phyloP scores from a whole-genome alignment of 805 yeast species.

The Starmerella apicola region DNA sequence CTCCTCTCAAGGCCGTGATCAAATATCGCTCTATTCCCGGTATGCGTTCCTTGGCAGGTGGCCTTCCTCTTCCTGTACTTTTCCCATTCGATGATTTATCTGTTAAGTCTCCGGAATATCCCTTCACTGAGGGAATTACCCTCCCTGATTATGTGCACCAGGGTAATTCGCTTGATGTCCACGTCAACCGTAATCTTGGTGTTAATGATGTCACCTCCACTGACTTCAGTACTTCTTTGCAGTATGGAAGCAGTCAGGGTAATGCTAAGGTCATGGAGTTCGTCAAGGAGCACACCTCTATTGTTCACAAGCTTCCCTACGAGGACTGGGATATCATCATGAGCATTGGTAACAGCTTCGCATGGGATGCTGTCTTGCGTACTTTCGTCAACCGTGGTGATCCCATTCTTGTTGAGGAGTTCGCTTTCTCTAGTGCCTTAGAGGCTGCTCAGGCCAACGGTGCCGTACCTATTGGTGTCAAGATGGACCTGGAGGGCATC shows the following conservation, averaged over 20 bases:
- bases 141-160: constrained; percentile 20
- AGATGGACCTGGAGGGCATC: constrained; percentile 69
- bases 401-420: constrained; percentile 68
- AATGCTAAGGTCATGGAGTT: constrained; percentile 56
- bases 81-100: constrained; percentile 79
- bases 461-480: constrained; percentile 53
- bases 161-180: constrained; percentile 24
- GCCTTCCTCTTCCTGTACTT: constrained; percentile 79
- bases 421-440: constrained; percentile 70
- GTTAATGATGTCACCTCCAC: constrained; percentile 32
- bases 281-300: constrained; percentile 52
- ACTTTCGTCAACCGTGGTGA: constrained; percentile 71
- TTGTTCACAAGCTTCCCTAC: constrained; percentile 38
- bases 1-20: constrained; percentile 77
- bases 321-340: constrained; percentile 61
- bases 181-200: constrained; percentile 27
- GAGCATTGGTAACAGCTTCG: constrained; percentile 80
- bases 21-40: constrained; percentile 61
- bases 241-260: constrained; percentile 82
- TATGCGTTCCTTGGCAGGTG: constrained; percentile 86
- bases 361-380: constrained; percentile 74
- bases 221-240: constrained; percentile 75
- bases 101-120: constrained; percentile 55
- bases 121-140: constrained; percentile 60
- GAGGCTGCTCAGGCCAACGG: constrained; percentile 72